A percentile compares a stretch with the other conserved stretches of the same genome.
These are phyloP conservation scores for Aspergillus eucalypticola DNA, from an alignment of 2,329 filamentous ascomycete species.

Conservation along the genomic window DNA sequence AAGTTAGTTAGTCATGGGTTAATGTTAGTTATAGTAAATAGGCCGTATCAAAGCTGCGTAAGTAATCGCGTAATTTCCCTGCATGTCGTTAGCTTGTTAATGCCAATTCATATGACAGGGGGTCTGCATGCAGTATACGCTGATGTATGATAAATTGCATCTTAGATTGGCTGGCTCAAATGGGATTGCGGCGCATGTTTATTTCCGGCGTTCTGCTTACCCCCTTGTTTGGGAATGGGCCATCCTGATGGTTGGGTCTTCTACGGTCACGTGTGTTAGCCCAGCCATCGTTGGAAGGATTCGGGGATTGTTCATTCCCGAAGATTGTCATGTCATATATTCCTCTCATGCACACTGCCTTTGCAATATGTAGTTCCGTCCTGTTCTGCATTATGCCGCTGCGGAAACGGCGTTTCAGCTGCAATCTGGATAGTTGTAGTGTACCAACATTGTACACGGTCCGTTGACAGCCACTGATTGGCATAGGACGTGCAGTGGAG, in stretches of 20 bases:
- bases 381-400: not conserved
- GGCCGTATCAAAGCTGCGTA: conserved; percentile 1
- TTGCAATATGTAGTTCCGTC: not conserved
- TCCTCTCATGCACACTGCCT: not conserved
- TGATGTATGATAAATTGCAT: not conserved
- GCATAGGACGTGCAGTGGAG: not conserved
- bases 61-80: not conserved
- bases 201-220: not conserved
- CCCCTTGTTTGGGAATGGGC: conserved; percentile 1
- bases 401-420: not conserved
- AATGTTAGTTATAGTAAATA: not conserved
- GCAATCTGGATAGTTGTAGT: not conserved
- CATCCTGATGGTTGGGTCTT: conserved; percentile 13
- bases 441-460: conserved; percentile 10
- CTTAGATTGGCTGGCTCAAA: not conserved
- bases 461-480: conserved; percentile 2
- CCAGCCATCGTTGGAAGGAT: not conserved
- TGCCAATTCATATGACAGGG: not conserved
- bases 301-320: not conserved
- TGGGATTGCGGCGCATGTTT: not conserved
- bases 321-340: not conserved
- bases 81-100: not conserved
- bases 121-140: not conserved
- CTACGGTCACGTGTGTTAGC: conserved; percentile 18
- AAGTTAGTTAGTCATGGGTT: no score